Conservation (phyloP, 2,329 filamentous ascomycete genomes). For the Tolypocladium inflatum region DNA sequence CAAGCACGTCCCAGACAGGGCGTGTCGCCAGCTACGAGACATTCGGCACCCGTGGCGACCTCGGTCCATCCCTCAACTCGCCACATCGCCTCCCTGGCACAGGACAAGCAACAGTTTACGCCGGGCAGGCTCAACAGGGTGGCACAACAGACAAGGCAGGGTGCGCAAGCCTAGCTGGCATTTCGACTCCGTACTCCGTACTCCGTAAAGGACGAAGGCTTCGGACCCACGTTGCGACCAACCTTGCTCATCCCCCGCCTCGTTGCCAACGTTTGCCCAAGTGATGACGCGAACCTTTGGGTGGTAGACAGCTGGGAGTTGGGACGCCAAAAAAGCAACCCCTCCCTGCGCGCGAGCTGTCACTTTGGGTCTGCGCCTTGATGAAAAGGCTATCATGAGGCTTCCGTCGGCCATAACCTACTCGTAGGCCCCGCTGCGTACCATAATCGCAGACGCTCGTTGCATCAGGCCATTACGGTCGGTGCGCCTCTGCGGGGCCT, state of each 20-base stretch:
- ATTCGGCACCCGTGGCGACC: not conserved
- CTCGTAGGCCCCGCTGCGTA: not conserved
- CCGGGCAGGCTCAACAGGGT: not conserved
- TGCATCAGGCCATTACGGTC: not conserved
- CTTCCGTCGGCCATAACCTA: not conserved
- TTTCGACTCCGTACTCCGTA: not conserved
- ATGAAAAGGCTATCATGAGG: not conserved
- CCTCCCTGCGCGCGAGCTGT: slow-evolving; percentile 12
- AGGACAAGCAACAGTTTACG: not conserved
- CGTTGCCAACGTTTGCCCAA: not conserved
- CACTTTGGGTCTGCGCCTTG: slow-evolving; percentile 7
- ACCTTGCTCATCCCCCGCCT: not conserved
- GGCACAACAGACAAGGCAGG: not conserved
- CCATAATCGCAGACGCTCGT: not conserved
- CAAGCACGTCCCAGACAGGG: not conserved
- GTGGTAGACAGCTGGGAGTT: not conserved
- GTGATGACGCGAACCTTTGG: slow-evolving; percentile 5
- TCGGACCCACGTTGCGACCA: not conserved
- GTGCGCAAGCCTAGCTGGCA: not conserved
- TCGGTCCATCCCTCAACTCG: not conserved
- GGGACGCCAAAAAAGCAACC: slow-evolving; percentile 8
- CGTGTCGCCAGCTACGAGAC: not conserved
- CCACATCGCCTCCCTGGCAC: not conserved
- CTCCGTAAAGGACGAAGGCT: not conserved
- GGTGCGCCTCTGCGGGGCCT: not conserved